phyloP scores from a whole-genome alignment of 345 rosid genomes.

The Conringia planisiliqua region DNA sequence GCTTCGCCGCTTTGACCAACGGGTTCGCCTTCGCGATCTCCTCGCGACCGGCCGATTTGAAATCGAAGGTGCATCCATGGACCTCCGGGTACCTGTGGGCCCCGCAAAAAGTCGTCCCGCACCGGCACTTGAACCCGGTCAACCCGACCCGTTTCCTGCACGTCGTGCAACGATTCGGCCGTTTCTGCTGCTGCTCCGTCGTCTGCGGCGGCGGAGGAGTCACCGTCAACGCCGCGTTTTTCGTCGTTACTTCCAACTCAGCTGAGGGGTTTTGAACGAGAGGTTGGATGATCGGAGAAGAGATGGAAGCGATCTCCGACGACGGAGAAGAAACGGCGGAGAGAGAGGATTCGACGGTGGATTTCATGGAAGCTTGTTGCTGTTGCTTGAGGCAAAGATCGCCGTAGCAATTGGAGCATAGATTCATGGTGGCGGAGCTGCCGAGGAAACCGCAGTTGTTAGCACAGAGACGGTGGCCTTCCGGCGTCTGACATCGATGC shows the following conservation, averaged over 20 bases:
- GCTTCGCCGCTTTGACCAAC: conserved; percentile 46
- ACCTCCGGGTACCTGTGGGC: conserved; percentile 50
- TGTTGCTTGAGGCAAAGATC: conserved; percentile 43
- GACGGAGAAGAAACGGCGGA: conserved; percentile 31
- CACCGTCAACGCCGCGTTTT: not conserved
- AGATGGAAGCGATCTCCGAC: conserved; percentile 32
- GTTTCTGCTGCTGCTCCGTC: conserved; percentile 13
- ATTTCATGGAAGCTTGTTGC: conserved; percentile 37
- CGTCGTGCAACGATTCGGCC: conserved; percentile 44
- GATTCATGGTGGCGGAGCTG: conserved; percentile 52
- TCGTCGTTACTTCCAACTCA: not conserved
- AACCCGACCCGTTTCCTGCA: conserved; percentile 53
- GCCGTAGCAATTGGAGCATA: conserved; percentile 50
- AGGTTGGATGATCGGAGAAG: conserved; percentile 31
- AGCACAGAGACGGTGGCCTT: conserved; percentile 49
- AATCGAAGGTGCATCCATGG: conserved; percentile 48
- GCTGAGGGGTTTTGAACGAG: conserved; percentile 27
- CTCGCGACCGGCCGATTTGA: conserved; percentile 48
- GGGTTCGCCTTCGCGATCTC: conserved; percentile 58
- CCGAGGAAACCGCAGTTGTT: conserved; percentile 60
- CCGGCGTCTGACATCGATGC: conserved; percentile 54
- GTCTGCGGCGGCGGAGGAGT: not conserved
- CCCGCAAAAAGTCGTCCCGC: conserved; percentile 47
- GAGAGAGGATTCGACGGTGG: conserved; percentile 44
- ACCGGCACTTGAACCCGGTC: conserved; percentile 50